A percentile compares a stretch with the other conserved stretches of the same genome.
Evolutionary conservation across 768 basidiomycete genomes (phyloP).

Genomic region (Termitomyces sp.): DNA sequence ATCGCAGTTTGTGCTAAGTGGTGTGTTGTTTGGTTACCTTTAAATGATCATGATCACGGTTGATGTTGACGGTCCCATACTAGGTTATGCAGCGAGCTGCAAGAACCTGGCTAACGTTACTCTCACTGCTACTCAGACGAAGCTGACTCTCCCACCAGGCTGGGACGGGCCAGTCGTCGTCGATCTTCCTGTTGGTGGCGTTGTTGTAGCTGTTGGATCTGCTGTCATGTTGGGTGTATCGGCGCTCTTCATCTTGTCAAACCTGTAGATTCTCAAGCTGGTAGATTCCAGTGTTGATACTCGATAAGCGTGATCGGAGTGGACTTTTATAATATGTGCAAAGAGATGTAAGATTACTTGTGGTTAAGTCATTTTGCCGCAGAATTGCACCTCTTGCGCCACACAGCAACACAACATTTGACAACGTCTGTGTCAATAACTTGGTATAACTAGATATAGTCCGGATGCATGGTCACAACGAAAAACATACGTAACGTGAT

Average conservation of each 20-base stretch:
- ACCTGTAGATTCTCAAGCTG: conserved; percentile 28
- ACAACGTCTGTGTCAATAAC: not conserved
- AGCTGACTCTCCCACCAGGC: conserved; percentile 37
- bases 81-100: conserved; percentile 57
- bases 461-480: too few relatives aligned
- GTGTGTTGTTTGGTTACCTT: conserved; percentile 27
- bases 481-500: too few relatives aligned
- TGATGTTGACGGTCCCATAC: conserved; percentile 1
- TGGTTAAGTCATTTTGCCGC: too few relatives aligned
- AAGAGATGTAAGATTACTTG: too few relatives aligned
- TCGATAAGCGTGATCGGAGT: not conserved
- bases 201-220: conserved; percentile 36
- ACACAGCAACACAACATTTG: not conserved
- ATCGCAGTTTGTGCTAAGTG: conserved; percentile 49
- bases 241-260: conserved; percentile 46
- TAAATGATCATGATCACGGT: not conserved
- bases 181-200: conserved; percentile 36
- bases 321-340: too few relatives aligned
- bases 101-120: conserved; percentile 25
- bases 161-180: conserved; percentile 61
- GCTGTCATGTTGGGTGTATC: conserved; percentile 44
- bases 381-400: not conserved
- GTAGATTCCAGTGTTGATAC: not conserved
- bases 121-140: conserved; percentile 30
- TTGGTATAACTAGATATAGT: not conserved